Conservation (phyloP, 2,329 filamentous ascomycete species). For the Venturia effusa region DNA sequence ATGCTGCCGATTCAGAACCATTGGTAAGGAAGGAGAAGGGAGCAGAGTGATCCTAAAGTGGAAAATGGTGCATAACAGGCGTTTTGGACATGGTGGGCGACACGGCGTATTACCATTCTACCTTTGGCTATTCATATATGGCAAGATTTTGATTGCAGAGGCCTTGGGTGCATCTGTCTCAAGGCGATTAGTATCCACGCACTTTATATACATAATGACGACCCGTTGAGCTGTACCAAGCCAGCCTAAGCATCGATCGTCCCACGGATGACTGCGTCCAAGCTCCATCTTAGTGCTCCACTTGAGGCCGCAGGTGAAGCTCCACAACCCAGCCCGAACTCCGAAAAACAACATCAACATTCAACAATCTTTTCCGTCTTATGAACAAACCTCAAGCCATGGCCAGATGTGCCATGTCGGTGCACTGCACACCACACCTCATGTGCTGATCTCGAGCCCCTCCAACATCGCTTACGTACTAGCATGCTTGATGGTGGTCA, state of each 20-base stretch:
- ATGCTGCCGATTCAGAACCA: constrained; percentile 6
- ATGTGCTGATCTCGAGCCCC: background rate
- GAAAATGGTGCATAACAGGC: background rate
- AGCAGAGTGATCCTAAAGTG: background rate
- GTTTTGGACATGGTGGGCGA: constrained; percentile 2
- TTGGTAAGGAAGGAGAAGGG: constrained; percentile 4
- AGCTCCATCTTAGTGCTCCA: background rate
- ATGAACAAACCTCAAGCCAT: background rate
- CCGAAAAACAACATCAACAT: too few relatives aligned
- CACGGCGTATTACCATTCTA: background rate
- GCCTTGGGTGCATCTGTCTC: too few relatives aligned
- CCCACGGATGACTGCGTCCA: background rate
- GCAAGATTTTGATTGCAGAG: background rate
- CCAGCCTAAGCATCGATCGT: background rate
- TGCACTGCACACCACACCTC: background rate
- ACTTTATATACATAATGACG: too few relatives aligned
- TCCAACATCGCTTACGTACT: background rate
- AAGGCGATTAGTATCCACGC: too few relatives aligned
- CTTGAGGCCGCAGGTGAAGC: background rate
- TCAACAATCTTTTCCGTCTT: background rate
- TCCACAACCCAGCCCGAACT: background rate
- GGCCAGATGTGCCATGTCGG: background rate
- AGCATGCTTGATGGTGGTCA: background rate
- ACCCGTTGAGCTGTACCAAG: too few relatives aligned
- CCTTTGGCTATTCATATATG: background rate